Base-by-base conservation (phyloP, 2,329 filamentous ascomycete genomes). In the Arachnomyces sp. region DNA sequence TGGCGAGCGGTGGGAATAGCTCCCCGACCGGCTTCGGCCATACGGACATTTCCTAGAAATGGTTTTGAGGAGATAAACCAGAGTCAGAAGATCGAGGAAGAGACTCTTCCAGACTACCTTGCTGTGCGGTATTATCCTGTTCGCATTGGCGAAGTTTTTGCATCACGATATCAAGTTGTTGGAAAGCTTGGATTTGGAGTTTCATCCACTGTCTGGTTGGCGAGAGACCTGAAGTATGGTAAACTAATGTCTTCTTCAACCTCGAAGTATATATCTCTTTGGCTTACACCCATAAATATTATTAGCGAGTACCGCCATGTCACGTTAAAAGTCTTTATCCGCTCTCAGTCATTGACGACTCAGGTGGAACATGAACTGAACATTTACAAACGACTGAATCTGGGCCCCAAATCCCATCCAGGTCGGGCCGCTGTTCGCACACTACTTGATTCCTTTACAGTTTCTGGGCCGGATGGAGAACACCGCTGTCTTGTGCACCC, bases 161-260 rank as follows among this genome's bases (percentile, higher is more conserved):
- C 55, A 2, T 36, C 39, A 3, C 55, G 52, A 13, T 70, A 68
- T 28, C 52, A 60, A 33, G 50, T 65, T 28, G 52, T 69, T 8
- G 59, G 56, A 30, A 71, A 71, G 43, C 56, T 70, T 7, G 66
- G 66, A n/a, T 69, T 61, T 45, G 66, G 65, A 7, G 52, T 52
- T 5, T 49, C 46, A 28, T 67, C 66, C 3, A 69, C 66, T 1
- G 60, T 65, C 3, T 70, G 66, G 66, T 54, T 70, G 0, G 60
- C 59, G 33, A 57, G 50, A 18, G 63, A 68, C 53, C 53, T 65
- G 7, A 18, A 17, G 38, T 35, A 4, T 12, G 30, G 3, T 3
- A 9, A 40, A 15, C n/a, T 18, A 14, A 11, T 14, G n/a, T n/a
- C 7, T 15, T 36, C 3, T 36, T n/a, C n/a, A n/a, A n/a, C n/a